Evolutionary conservation across 805 yeast genomes (phyloP), one percentile per base, ranked within the genome.

Genomic region (Metschnikowia lunata): DNA sequence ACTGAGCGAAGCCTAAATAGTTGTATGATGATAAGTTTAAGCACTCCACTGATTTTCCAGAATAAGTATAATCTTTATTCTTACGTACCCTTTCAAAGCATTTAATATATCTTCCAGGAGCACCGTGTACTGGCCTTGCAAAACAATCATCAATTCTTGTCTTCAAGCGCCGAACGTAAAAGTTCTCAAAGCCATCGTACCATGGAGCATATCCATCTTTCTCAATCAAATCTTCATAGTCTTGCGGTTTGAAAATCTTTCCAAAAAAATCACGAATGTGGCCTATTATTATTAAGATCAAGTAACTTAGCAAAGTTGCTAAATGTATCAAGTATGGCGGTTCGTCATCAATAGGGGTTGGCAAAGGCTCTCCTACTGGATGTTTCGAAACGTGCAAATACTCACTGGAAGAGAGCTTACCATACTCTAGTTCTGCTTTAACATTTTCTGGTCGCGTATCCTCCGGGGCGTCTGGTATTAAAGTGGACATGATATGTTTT

Each of bases 1-100:
- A 84, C 68, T 93, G 98, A 18, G 97, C 99, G 68, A 93, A 93
- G 1, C 99, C 99, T 48, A 93, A 75, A 64, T 93, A 93, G 66
- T 93, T 93, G 67, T 93, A 93, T 3, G 96, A 83, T 3, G 95
- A 82, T 45, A 93, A 74, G 61, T 93, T 93, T 51, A 93, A 72
- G 61, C 95, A 88, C 52, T 84, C 83, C 7, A 79, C 77, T 3
- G 85, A 76, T 11, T 82, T 74, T 9, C 97, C 97, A 32, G 88
- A 79, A 59, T 85, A 87, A 30, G 80, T 74, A 60, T 84, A 88
- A 9, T 42, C 49, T 60, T 81, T 80, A 57, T 78, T 77, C 53
- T 84, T 83, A n/a, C 89, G 75, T 29, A 72, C 67, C 56, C 99
- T 80, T 56, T 88, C 90, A 57, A 84, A 82, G 56, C 96, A 83